phyloP scores from a whole-genome alignment of 352 stramenopile genomes.

The Saprolegnia diclina region DNA sequence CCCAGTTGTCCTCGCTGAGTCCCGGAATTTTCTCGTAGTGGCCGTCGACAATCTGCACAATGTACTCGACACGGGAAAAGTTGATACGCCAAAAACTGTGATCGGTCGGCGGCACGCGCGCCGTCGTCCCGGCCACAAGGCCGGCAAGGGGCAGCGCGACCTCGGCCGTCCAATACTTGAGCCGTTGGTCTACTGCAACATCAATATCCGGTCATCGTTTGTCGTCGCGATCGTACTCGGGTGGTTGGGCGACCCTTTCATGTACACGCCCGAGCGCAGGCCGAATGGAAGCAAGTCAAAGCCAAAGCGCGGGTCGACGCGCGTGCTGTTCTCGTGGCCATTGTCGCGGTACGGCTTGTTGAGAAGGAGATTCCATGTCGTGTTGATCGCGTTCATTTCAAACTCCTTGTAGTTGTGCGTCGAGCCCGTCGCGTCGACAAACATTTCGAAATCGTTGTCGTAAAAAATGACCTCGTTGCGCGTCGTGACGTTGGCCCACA shows the following conservation, averaged over 20 bases:
- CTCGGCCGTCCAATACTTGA: slow-evolving; percentile 77
- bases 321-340: slow-evolving; percentile 75
- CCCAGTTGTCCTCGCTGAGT: slow-evolving; percentile 74
- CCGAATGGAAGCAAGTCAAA: slow-evolving; percentile 62
- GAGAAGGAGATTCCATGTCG: slow-evolving; percentile 85
- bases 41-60: slow-evolving; percentile 34
- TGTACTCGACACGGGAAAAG: slow-evolving; percentile 82
- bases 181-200: slow-evolving; percentile 30
- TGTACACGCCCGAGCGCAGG: slow-evolving; percentile 43
- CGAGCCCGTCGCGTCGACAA: slow-evolving; percentile 69
- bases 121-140: slow-evolving; percentile 39
- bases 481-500: slow-evolving; percentile 64
- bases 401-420: slow-evolving; percentile 90
- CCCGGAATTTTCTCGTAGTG: slow-evolving; percentile 49
- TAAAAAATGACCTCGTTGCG: slow-evolving; percentile 70
- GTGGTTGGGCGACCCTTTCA: slow-evolving; percentile 60
- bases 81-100: slow-evolving; percentile 77
- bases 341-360: slow-evolving; percentile 80
- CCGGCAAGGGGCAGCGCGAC: slow-evolving; percentile 66
- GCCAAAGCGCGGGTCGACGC: slow-evolving; percentile 51
- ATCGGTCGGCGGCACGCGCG: slow-evolving; percentile 34
- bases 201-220: neutral
- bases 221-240: slow-evolving; percentile 33
- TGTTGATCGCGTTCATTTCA: slow-evolving; percentile 84
- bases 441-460: slow-evolving; percentile 91